Conservation (phyloP, 179 eudicot genomes). For the Beta corolliflora region DNA sequence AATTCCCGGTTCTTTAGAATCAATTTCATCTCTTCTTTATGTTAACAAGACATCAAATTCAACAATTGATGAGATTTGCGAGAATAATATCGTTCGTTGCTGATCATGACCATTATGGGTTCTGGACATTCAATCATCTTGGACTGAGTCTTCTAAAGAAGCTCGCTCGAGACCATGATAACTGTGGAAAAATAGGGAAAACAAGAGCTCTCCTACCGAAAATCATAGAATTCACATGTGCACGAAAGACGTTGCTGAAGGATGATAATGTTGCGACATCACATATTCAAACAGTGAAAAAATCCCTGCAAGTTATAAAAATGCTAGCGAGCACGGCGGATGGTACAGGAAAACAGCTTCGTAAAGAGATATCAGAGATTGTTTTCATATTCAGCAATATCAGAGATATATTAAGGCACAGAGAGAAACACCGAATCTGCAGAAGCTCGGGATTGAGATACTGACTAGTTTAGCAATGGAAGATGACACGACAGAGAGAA, state of each 20-base stretch:
- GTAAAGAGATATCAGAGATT: slow-evolving; percentile 75
- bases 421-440: slow-evolving; percentile 63
- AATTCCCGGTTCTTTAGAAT: slow-evolving; percentile 84
- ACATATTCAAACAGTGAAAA: slow-evolving; percentile 60
- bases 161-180: slow-evolving; percentile 83
- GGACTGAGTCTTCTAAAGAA: slow-evolving; percentile 79
- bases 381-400: slow-evolving; percentile 81
- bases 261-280: slow-evolving; percentile 44
- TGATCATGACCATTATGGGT: slow-evolving; percentile 50
- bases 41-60: slow-evolving; percentile 31
- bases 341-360: slow-evolving; percentile 65
- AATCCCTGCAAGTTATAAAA: slow-evolving; percentile 70
- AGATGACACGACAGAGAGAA: slow-evolving; percentile 75
- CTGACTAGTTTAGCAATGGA: slow-evolving; percentile 74
- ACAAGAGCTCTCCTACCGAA: slow-evolving; percentile 76
- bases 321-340: slow-evolving; percentile 80
- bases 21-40: slow-evolving; percentile 73
- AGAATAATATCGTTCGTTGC: slow-evolving; percentile 31
- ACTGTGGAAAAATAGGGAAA: slow-evolving; percentile 89
- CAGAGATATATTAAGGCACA: slow-evolving; percentile 65
- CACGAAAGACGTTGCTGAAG: slow-evolving; percentile 52
- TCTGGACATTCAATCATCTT: slow-evolving; percentile 67
- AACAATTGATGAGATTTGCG: slow-evolving; percentile 49
- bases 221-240: slow-evolving; percentile 66
- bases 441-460: slow-evolving; percentile 72